These are phyloP conservation scores for Colletotrichum musae DNA, from an alignment of 2,329 filamentous ascomycete species.

Conservation along the genomic window DNA sequence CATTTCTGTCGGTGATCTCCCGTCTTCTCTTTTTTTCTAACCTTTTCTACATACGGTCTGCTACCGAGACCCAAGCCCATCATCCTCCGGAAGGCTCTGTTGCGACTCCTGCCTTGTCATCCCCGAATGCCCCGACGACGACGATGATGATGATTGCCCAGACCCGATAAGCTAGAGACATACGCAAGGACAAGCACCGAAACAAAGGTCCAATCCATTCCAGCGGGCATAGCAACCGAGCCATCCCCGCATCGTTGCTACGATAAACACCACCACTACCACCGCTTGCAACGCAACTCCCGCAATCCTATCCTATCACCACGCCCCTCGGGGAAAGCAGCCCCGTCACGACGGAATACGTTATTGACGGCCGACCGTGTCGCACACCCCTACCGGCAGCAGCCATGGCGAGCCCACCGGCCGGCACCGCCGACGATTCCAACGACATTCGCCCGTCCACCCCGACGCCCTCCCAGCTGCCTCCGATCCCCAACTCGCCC, in stretches of 20 bases:
- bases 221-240: slow-evolving; percentile 15
- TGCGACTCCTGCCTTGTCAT: not conserved
- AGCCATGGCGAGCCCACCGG: slow-evolving; percentile 51
- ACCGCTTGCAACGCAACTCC: not conserved
- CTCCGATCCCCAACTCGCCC: slow-evolving; percentile 73
- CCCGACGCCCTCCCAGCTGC: slow-evolving; percentile 69
- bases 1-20: slow-evolving; percentile 30
- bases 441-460: slow-evolving; percentile 54
- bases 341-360: not conserved
- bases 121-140: not conserved
- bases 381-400: not conserved
- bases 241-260: slow-evolving; percentile 21
- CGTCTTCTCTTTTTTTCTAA: slow-evolving; percentile 7
- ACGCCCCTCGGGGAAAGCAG: not conserved
- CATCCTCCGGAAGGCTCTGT: slow-evolving; percentile 17
- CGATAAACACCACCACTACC: slow-evolving; percentile 11
- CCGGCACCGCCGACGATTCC: slow-evolving; percentile 49
- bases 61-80: not conserved
- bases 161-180: slow-evolving; percentile 4
- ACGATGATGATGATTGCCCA: not conserved
- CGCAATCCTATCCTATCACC: not conserved
- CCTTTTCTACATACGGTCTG: not conserved
- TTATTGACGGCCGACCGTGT: not conserved
- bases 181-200: not conserved
- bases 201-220: not conserved